Conservation (phyloP, 305 asterid species). For the Fraxinus baroniana region DNA sequence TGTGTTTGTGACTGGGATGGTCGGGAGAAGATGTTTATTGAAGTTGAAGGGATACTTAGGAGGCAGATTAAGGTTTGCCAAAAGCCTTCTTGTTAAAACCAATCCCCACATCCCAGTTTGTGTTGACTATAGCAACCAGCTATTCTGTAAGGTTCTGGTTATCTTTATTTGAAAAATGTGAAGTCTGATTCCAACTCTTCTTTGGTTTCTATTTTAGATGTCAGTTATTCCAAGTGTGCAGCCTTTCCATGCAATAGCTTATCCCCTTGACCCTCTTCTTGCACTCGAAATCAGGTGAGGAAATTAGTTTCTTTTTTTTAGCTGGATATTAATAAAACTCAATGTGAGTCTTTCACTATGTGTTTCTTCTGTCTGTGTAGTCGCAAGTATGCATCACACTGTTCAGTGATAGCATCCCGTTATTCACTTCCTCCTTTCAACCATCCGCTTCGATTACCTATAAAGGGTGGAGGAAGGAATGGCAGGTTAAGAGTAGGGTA, state of each 20-base stretch:
- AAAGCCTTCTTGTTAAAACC: constrained; percentile 16
- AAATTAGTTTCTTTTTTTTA: constrained; percentile 8
- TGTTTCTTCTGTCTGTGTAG: constrained; percentile 38
- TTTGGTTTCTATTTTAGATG: constrained; percentile 43
- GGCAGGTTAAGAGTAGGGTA: constrained; percentile 86
- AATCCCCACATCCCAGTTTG: constrained; percentile 13
- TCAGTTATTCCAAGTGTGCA: constrained; percentile 96
- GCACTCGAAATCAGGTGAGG: constrained; percentile 89
- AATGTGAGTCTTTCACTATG: constrained; percentile 3
- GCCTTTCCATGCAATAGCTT: constrained; percentile 99
- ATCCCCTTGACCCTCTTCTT: constrained; percentile 94
- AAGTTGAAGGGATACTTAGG: constrained; percentile 90
- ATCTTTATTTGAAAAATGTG: constrained; percentile 9
- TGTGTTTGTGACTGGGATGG: constrained; percentile 97
- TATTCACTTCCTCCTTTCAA: constrained; percentile 82
- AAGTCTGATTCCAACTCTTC: constrained; percentile 20
- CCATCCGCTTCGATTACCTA: constrained; percentile 74
- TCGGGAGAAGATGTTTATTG: constrained; percentile 85
- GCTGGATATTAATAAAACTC: constrained; percentile 1
- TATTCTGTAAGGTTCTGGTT: constrained; percentile 6
- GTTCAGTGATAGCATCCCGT: constrained; percentile 87
- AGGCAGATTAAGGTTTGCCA: constrained; percentile 81
- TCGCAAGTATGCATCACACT: constrained; percentile 92
- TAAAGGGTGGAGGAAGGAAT: constrained; percentile 62
- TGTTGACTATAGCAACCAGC: background rate